These are phyloP conservation scores for Aspergillus sp. DNA, from an alignment of 2,329 filamentous ascomycete species.

Conservation along the genomic window DNA sequence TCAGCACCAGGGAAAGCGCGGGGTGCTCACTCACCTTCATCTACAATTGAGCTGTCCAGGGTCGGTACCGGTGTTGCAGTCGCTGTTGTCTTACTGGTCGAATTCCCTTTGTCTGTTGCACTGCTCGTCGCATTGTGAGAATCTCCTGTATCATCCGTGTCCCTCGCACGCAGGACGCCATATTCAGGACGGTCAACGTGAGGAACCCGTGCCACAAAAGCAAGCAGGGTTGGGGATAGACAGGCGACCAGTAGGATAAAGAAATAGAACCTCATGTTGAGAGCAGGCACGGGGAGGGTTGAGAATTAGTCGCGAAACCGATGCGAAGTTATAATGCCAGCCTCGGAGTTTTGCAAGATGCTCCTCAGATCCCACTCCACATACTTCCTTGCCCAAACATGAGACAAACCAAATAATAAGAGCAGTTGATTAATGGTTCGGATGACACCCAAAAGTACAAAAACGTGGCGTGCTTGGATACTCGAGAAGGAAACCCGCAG, in stretches of 20 bases:
- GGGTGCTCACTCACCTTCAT: constrained; percentile 12
- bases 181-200: constrained; percentile 6
- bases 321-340: constrained; percentile 4
- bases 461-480: constrained; percentile 15
- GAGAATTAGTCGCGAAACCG: neutral
- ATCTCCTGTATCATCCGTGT: constrained; percentile 2
- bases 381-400: constrained; percentile 9
- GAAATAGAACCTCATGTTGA: constrained; percentile 17
- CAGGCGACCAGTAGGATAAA: constrained; percentile 14
- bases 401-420: neutral
- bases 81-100: constrained; percentile 4
- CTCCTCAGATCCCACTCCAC: constrained; percentile 6
- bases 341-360: neutral
- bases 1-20: neutral
- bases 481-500: constrained; percentile 1
- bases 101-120: constrained; percentile 14
- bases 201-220: constrained; percentile 14
- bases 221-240: constrained; percentile 14
- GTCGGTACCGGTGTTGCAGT: constrained; percentile 27
- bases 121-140: constrained; percentile 10
- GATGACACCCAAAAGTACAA: constrained; percentile 3
- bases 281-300: neutral
- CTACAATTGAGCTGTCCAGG: constrained; percentile 20
- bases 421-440: neutral
- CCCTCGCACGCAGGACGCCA: constrained; percentile 4